Base-by-base conservation (phyloP, 148 eudicot species). In the Oxyria digyna region DNA sequence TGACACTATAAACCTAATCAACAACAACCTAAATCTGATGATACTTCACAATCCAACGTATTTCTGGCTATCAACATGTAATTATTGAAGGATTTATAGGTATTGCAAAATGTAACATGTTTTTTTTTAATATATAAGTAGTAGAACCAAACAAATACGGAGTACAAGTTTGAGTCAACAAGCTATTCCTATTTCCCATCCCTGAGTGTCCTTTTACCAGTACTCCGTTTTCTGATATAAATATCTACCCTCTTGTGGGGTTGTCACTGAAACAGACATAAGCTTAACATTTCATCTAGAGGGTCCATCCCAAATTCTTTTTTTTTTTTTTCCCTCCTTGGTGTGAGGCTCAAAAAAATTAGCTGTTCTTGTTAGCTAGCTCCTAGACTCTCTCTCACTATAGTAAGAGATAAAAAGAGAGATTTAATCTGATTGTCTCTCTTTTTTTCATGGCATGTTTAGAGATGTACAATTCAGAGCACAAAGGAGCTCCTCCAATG, bases 391-490 rank as follows among this genome's bases (percentile, higher is more conserved):
- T 43, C 49, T 18, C 17, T 18, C 17, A 12, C 4, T 0, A 15
- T 13, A 2, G 17, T 17, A 43, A 4, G 17, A 42, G 13, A 0
- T 11, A 4, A 42, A 42, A 2, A 42, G 43, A 41, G 43, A 41
- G 43, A 41, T 41, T 41, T 33, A 33, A 33, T 33, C 5, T 33
- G 10, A 14, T 20, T 50, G 26, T 50, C 65, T n/a, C n/a, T n/a
- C 35, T 14, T 59, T 43, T 1, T 62, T 72, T 38, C 77, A 91
- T 85, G 91, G 88, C 87, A 82, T 87, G 87, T 76, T 80, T 85
- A 74, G 84, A 87, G 67, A 89, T 90, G 93, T 87, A 79, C 80
- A 82, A 78, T 45, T 50, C 74, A n/a, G 68, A 74, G 7, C 69
- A 76, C 35, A 59, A 59, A 38, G 20, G 48, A 29, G 23, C 43